Evolutionary conservation across 106 monocot species (phyloP).

Genomic region (Phalaenopsis equestris): DNA sequence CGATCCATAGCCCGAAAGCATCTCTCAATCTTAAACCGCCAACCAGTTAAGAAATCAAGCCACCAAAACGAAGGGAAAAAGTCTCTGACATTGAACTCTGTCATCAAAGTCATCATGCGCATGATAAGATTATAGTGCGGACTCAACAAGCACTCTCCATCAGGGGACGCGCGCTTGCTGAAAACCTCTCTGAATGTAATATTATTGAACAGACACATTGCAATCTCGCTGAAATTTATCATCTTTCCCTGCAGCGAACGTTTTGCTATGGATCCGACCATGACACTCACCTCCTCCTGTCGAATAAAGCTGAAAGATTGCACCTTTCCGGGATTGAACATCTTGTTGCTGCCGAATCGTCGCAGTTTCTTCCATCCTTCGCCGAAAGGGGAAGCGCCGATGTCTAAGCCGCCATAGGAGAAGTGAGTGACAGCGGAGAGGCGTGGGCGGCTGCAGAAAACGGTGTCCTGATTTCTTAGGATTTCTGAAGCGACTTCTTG

Average conservation of each 20-base stretch:
- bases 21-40: neutral
- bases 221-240: conserved; percentile 5
- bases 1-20: neutral
- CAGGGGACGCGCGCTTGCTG: neutral
- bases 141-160: neutral
- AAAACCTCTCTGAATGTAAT: neutral
- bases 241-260: neutral
- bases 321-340: conserved; percentile 3
- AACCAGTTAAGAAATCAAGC: neutral
- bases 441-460: conserved; percentile 8
- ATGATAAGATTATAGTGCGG: neutral
- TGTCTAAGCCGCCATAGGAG: conserved; percentile 1
- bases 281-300: conserved; percentile 2
- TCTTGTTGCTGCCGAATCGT: neutral
- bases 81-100: neutral
- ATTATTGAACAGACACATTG: neutral
- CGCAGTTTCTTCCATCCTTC: conserved; percentile 12
- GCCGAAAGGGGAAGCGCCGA: conserved; percentile 7
- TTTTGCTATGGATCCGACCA: neutral
- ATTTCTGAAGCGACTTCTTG: conserved; percentile 5
- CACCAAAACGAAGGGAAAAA: conserved; percentile 8
- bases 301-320: conserved; percentile 1
- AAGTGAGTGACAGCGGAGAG: neutral
- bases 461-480: conserved; percentile 11
- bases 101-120: neutral